Conservation (phyloP, 148 eudicot genomes). For the Simmondsia chinensis region DNA sequence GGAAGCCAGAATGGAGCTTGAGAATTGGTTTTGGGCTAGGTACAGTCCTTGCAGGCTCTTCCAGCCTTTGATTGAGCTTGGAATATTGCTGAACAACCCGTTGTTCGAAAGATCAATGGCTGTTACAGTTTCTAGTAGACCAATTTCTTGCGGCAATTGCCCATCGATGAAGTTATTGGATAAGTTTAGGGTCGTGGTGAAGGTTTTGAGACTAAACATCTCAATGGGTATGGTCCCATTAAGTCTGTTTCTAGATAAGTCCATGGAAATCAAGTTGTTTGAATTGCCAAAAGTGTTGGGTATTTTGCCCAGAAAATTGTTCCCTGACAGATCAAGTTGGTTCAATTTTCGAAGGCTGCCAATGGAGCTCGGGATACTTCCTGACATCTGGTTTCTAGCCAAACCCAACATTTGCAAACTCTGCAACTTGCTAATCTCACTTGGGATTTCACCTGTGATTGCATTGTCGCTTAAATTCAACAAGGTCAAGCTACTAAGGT, state of each 20-base stretch:
- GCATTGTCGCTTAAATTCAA: too few relatives aligned
- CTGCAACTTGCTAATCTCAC: slow-evolving; percentile 24
- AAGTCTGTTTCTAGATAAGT: background rate
- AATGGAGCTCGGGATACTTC: slow-evolving; percentile 22
- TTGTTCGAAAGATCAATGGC: background rate
- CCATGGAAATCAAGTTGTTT: too few relatives aligned
- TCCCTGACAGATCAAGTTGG: slow-evolving; percentile 23
- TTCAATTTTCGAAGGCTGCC: slow-evolving; percentile 15
- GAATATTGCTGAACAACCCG: background rate
- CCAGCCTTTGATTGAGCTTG: background rate
- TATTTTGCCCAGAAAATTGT: slow-evolving; percentile 21
- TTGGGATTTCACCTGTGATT: too few relatives aligned
- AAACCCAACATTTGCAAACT: slow-evolving; percentile 16
- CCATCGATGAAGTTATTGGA: background rate
- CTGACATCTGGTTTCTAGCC: slow-evolving; percentile 28
- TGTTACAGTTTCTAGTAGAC: background rate
- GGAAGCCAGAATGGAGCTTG: background rate
- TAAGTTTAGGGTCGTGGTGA: background rate
- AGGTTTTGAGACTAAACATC: background rate
- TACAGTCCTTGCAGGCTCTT: background rate
- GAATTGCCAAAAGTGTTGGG: slow-evolving; percentile 26
- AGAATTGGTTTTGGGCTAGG: background rate
- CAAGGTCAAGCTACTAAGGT: too few relatives aligned
- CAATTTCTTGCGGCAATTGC: background rate
- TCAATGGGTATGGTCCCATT: background rate